Conservation (phyloP, 345 rosid genomes). For the Anacardium occidentale region DNA sequence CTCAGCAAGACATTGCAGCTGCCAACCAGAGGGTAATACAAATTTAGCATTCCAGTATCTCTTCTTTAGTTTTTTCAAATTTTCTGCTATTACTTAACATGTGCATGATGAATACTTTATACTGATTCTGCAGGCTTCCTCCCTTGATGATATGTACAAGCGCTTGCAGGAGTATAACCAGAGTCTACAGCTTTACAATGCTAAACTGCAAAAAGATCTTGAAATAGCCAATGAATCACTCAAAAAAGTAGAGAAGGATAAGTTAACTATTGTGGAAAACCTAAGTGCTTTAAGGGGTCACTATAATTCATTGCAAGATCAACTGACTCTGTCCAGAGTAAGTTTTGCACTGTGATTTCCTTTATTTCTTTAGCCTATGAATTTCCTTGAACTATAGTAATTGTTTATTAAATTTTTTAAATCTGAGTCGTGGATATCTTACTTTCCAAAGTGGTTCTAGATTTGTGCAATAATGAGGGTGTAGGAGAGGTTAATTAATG, state of each 20-base stretch:
- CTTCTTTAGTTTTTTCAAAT: neutral
- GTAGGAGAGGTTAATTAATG: neutral
- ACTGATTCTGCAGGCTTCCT: constrained; percentile 44
- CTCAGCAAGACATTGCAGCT: constrained; percentile 58
- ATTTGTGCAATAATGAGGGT: neutral
- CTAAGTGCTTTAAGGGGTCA: constrained; percentile 84
- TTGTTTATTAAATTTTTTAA: neutral
- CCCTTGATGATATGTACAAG: constrained; percentile 71
- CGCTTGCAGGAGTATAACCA: constrained; percentile 79
- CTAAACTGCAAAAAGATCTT: constrained; percentile 68
- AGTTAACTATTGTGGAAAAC: constrained; percentile 70
- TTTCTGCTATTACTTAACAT: neutral
- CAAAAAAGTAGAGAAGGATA: constrained; percentile 73
- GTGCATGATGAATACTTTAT: neutral
- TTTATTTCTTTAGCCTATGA: neutral
- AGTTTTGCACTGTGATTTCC: constrained; percentile 16
- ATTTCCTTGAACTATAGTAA: neutral
- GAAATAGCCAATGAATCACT: constrained; percentile 58
- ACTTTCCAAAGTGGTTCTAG: neutral
- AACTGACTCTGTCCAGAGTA: constrained; percentile 67
- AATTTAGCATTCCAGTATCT: neutral
- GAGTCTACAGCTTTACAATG: constrained; percentile 78
- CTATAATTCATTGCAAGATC: constrained; percentile 77
- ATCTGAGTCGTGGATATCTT: neutral
- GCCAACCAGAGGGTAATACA: constrained; percentile 66